Conservation (phyloP, 805 yeast genomes). For the Pichia kluyveri region DNA sequence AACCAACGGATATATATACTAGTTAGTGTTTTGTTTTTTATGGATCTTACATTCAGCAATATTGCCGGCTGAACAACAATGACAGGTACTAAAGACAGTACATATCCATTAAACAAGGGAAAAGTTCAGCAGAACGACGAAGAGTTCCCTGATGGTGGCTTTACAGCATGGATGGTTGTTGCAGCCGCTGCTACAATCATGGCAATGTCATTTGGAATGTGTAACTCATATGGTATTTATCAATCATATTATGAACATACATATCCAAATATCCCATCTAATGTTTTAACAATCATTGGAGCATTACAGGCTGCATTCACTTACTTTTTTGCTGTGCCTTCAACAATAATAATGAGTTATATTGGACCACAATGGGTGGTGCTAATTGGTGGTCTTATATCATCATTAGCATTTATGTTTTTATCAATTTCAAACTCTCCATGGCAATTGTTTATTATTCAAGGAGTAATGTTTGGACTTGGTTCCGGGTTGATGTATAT, state of each 20-base stretch:
- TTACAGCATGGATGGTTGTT: conserved; percentile 45
- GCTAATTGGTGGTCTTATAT: conserved; percentile 34
- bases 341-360: conserved; percentile 34
- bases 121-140: background rate
- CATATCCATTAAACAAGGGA: too few species aligned
- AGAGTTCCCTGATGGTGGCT: conserved; percentile 33
- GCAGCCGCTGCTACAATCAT: conserved; percentile 36
- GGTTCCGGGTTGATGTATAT: conserved; percentile 48
- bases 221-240: conserved; percentile 50
- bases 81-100: too few species aligned
- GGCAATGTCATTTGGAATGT: conserved; percentile 50
- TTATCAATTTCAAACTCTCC: conserved; percentile 46
- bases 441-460: conserved; percentile 66
- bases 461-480: conserved; percentile 54
- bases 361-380: conserved; percentile 33
- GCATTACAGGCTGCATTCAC: conserved; percentile 40
- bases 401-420: conserved; percentile 39
- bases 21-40: too few species aligned
- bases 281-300: conserved; percentile 45
- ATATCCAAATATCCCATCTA: conserved; percentile 36
- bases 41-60: too few species aligned
- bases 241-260: conserved; percentile 37
- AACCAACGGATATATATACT: too few species aligned
- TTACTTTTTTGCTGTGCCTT: conserved; percentile 38
- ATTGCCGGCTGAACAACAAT: too few species aligned